These are phyloP conservation scores for Boletus tomentosulus DNA, from an alignment of 768 basidiomycete genomes.

Conservation along the genomic window DNA sequence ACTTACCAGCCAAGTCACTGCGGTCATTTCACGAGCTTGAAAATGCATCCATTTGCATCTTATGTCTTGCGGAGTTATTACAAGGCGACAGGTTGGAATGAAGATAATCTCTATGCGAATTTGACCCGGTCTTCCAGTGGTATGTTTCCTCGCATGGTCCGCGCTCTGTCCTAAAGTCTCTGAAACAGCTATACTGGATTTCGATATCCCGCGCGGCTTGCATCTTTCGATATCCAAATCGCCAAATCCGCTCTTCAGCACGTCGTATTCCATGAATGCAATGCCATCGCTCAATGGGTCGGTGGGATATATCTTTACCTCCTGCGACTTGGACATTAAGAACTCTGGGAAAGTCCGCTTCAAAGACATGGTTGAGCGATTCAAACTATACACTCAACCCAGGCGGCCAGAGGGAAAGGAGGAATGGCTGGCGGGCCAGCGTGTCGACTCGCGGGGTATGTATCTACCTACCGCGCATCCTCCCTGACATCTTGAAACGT, in stretches of 20 bases:
- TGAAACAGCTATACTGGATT: slow-evolving; percentile 80
- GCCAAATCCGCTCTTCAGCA: slow-evolving; percentile 84
- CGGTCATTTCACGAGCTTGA: not conserved
- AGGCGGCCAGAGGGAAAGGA: slow-evolving; percentile 73
- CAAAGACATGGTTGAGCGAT: slow-evolving; percentile 87
- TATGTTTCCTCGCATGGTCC: slow-evolving; percentile 32
- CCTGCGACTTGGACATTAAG: slow-evolving; percentile 73
- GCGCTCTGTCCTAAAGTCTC: slow-evolving; percentile 4
- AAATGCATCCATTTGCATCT: slow-evolving; percentile 83
- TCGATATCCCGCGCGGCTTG: slow-evolving; percentile 76
- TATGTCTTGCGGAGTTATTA: slow-evolving; percentile 90
- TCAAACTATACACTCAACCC: slow-evolving; percentile 80
- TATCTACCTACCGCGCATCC: slow-evolving; percentile 15
- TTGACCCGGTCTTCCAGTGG: slow-evolving; percentile 87
- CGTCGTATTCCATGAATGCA: slow-evolving; percentile 89
- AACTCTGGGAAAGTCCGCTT: slow-evolving; percentile 69
- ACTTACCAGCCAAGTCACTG: not conserved
- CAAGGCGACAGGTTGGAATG: slow-evolving; percentile 93
- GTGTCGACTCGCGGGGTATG: slow-evolving; percentile 71
- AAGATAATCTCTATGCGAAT: slow-evolving; percentile 90
- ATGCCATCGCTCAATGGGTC: slow-evolving; percentile 92
- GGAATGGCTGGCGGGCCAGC: slow-evolving; percentile 76
- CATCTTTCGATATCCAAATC: slow-evolving; percentile 83
- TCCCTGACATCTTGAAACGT: slow-evolving; percentile 9
- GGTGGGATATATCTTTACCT: slow-evolving; percentile 89